Base-by-base conservation (phyloP, 257 asterid species). In the Cinchona pubescens region DNA sequence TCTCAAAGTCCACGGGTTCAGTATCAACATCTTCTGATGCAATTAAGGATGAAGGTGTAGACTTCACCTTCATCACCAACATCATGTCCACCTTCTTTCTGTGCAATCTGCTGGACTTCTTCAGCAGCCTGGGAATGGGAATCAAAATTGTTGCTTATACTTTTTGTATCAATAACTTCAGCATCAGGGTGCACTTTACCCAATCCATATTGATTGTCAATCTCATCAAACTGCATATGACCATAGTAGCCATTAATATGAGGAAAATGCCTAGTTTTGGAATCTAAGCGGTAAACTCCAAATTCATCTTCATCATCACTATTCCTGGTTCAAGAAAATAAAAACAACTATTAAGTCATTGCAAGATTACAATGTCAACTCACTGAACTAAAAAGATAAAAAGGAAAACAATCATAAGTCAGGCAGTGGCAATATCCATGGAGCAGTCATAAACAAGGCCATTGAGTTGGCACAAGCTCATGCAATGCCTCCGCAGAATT, bases 1-100 rank as follows among this genome's bases (percentile, higher is more conserved):
- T 88, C 85, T 94, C 99, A 77, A 92, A 94, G 84, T 94, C 99
- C 61, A 90, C 88, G 35, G 96, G 96, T 85, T 90, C 93, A 14
- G 78, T 30, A 79, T 86, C 86, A 63, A 86, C 89, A 76, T 85
- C 92, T 85, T 88, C 91, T 40, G 89, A 88, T 64, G 83, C 91
- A 83, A 87, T 89, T 71, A 89, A 55, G 69, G 97, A 79, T 71
- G 88, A 90, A 81, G 97, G 85, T 71, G 96, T n/a, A n/a, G n/a
- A n/a, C 83, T 80, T 94, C 99, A 78, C 89, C 78, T 76, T 92
- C 99, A 75, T 90, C 92, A 76, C 82, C 86, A 59, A 79, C 80
- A 61, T 89, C 92, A 56, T 76, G 83, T 74, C 83, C 92, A 23
- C 49, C 84, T 76, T 77, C 85, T 84, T 87, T 85, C 71, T 77